Conservation (phyloP, 2,329 filamentous ascomycete genomes). For the Emmonsiellopsis sp. region DNA sequence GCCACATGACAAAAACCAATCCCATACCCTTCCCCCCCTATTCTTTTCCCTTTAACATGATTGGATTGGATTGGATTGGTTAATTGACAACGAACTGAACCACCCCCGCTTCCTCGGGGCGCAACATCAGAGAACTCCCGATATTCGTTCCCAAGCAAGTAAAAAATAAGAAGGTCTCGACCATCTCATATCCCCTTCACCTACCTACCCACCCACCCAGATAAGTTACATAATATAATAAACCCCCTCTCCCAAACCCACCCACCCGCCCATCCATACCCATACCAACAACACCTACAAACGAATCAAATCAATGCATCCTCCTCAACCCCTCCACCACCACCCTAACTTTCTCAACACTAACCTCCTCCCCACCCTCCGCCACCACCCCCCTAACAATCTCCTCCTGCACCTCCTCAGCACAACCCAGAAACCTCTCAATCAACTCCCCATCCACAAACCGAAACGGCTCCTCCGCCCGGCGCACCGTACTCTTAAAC, state of each 20-base stretch:
- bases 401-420: slow-evolving; percentile 47
- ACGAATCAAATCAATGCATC: slow-evolving; percentile 30
- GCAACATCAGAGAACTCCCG: no score
- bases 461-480: slow-evolving; percentile 65
- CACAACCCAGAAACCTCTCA: slow-evolving; percentile 69
- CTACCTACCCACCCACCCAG: no score
- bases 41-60: no score
- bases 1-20: no score
- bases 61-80: no score
- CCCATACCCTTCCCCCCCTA: no score
- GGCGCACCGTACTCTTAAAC: slow-evolving; percentile 62
- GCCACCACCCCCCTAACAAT: slow-evolving; percentile 43
- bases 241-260: background rate
- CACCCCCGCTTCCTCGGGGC: no score
- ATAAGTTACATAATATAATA: background rate
- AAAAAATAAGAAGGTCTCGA: no score
- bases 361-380: slow-evolving; percentile 44
- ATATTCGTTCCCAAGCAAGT: no score
- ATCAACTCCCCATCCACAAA: slow-evolving; percentile 91
- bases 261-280: background rate
- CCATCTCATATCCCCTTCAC: no score
- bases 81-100: no score
- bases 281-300: background rate
- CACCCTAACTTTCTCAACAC: slow-evolving; percentile 51
- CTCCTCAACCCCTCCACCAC: slow-evolving; percentile 49